Base-by-base conservation (phyloP, 495 filamentous ascomycete species). In the Trichoderma gamsii region DNA sequence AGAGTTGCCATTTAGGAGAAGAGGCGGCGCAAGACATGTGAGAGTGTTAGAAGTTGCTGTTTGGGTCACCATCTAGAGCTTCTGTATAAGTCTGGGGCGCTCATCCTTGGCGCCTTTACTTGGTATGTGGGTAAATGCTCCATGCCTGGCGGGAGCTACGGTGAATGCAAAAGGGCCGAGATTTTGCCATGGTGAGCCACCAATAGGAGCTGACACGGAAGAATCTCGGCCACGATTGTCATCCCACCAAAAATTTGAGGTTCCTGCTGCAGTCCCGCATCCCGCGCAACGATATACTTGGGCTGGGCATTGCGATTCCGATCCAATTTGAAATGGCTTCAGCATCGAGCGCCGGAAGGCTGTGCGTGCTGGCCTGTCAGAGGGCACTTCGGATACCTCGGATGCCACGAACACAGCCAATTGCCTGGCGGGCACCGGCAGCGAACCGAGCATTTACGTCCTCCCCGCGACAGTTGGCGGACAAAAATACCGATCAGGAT, bases 281-380 rank as follows among this genome's bases (percentile, higher is more conserved):
- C 66, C 38, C 52, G 65, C 41, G 46, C 69, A 43, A 52, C 49
- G 66, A 18, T 51, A 49, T 59, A 69, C 66, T 66, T 52, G 52
- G 66, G 38, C 13, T 63, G 18, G 59, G 27, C 38, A 29, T 18
- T 35, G 29, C 41, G 41, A 16, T 41, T 68, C n/a, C 52, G 15
- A 65, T 16, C 16, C 15, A 32, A 66, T 51, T 35, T 67, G 41
- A n/a, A 43, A 66, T 66, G 65, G 65, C 65, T 66, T 66, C 65
- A 46, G 65, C 65, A 66, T 66, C 65, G 65, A 27, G 23, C 25
- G 65, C 65, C 44, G 43, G 41, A 46, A 43, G 65, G 41, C 65
- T 66, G 13, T 44, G 59, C 27, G 25, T 52, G 41, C 59, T 63
- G 41, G 59, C 59, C 41, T 46, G 59, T 35, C 56, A 21, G 49